Evolutionary conservation across 768 basidiomycete genomes (phyloP), one percentile per base, ranked within the genome.

Genomic region (Podaxis sp.): DNA sequence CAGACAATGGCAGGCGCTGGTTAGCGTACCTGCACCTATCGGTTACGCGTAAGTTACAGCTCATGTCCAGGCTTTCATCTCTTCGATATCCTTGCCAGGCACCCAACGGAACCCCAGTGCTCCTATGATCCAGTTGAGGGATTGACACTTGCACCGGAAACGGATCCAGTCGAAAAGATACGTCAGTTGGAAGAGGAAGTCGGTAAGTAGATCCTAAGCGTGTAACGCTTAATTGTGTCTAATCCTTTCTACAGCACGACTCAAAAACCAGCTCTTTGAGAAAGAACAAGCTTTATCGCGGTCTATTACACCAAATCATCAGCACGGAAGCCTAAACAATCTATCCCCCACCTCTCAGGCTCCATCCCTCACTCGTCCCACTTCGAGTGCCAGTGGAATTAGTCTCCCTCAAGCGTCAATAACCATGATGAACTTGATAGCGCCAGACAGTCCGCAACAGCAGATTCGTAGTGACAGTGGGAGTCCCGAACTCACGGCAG

Each of bases 61-160:
- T 20, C 24, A 8, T 64, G 56, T 57, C 49, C 46, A n/a, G 60
- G 20, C 24, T 59, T 20, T 30, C 28, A 22, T 33, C 52, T 56
- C 55, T 61, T 68, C 66, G 63, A 44, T 56, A 55, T 62, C 59
- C 20, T 36, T 54, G 65, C 22, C 67, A 93, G 91, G 24, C 92
- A 95, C 74, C 93, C 93, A n/a, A 78, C 84, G 10, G 91, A 93
- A 72, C 92, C 92, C 7, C 88, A 89, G 69, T 95, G 92, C 68
- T 85, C 85, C 10, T 95, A 95, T 72, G 92, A 95, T 74, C 92
- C 91, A 2, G 87, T 93, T 15, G 92, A 94, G 72, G 93, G 92
- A 17, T 73, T 93, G 40, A 80, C 85, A 7, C 82, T 94, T 41
- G 87, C 89, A 22, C 84, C 91, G 54, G 90, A 93, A 63, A 86